Evolutionary conservation across 805 yeast species (phyloP).

Genomic region (Nakazawaea sp.): DNA sequence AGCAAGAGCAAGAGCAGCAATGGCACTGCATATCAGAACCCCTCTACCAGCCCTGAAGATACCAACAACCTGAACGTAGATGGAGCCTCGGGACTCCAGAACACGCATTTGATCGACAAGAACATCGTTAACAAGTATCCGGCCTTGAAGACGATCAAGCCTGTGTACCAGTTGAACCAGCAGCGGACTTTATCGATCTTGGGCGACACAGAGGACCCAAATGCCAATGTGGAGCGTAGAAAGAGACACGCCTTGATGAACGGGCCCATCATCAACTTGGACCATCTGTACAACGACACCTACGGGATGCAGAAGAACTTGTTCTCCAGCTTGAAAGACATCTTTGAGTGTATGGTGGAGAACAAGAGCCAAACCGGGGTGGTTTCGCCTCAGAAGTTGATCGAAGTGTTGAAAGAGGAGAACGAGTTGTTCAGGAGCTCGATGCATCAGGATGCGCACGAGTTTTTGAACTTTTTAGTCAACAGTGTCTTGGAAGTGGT

Average conservation of each 20-base stretch:
- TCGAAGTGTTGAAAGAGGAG: slow-evolving; percentile 70
- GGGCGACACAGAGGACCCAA: slow-evolving; percentile 31
- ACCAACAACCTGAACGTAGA: neutral
- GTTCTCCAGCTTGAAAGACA: slow-evolving; percentile 70
- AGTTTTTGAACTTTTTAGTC: slow-evolving; percentile 79
- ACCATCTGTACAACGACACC: slow-evolving; percentile 48
- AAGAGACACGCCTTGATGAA: slow-evolving; percentile 69
- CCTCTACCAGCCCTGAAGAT: slow-evolving; percentile 10
- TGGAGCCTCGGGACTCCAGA: neutral
- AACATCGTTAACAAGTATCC: slow-evolving; percentile 21
- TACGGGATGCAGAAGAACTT: slow-evolving; percentile 45
- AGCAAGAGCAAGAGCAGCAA: slow-evolving; percentile 5
- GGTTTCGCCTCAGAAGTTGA: slow-evolving; percentile 71
- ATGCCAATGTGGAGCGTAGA: slow-evolving; percentile 57
- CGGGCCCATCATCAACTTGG: slow-evolving; percentile 84
- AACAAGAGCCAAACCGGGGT: slow-evolving; percentile 67
- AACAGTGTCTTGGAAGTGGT: slow-evolving; percentile 59
- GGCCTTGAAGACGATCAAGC: slow-evolving; percentile 23
- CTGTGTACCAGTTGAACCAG: slow-evolving; percentile 31
- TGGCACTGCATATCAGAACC: slow-evolving; percentile 3
- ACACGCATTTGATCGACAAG: slow-evolving; percentile 8
- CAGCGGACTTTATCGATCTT: slow-evolving; percentile 41
- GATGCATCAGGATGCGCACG: slow-evolving; percentile 99
- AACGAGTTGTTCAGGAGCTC: slow-evolving; percentile 81
- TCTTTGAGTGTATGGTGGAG: slow-evolving; percentile 79